Conservation (phyloP, 805 yeast species). For the Saccharomyces eubayanus region DNA sequence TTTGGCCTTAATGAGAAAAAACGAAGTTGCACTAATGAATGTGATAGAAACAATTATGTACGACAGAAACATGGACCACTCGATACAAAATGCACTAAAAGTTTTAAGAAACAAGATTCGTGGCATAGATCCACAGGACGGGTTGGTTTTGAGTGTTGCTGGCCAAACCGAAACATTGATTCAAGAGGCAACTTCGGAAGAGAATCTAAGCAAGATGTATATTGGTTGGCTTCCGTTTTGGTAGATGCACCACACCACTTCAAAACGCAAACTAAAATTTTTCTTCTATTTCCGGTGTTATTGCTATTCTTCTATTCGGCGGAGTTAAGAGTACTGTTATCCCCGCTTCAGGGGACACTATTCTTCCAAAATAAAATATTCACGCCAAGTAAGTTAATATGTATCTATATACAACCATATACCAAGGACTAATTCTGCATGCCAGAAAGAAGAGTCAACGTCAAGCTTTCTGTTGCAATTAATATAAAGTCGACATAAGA, state of each 20-base stretch:
- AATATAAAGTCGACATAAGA: slow-evolving; percentile 1
- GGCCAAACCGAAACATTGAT: slow-evolving; percentile 90
- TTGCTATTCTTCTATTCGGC: neutral
- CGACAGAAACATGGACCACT: slow-evolving; percentile 52
- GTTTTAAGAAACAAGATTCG: slow-evolving; percentile 71
- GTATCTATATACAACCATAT: neutral
- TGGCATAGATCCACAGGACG: slow-evolving; percentile 75
- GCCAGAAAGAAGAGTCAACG: neutral
- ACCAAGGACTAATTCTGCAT: neutral
- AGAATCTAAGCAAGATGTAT: slow-evolving; percentile 76
- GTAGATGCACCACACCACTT: slow-evolving; percentile 23
- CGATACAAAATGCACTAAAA: slow-evolving; percentile 57
- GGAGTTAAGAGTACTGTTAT: neutral
- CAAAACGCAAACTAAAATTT: neutral
- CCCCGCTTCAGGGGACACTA: neutral
- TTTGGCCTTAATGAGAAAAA: slow-evolving; percentile 55
- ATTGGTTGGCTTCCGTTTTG: slow-evolving; percentile 86
- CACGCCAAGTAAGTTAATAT: neutral
- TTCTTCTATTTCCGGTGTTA: neutral
- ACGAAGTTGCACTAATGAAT: slow-evolving; percentile 81
- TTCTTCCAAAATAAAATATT: neutral
- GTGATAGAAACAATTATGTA: slow-evolving; percentile 86
- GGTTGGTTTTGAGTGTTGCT: slow-evolving; percentile 77
- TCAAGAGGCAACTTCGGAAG: slow-evolving; percentile 67
- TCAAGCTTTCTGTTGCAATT: no score